Evolutionary conservation across 371 early-diverging fungal genomes (phyloP), one percentile per base, ranked within the genome.

Genomic region (Rhizopus arrhizus): DNA sequence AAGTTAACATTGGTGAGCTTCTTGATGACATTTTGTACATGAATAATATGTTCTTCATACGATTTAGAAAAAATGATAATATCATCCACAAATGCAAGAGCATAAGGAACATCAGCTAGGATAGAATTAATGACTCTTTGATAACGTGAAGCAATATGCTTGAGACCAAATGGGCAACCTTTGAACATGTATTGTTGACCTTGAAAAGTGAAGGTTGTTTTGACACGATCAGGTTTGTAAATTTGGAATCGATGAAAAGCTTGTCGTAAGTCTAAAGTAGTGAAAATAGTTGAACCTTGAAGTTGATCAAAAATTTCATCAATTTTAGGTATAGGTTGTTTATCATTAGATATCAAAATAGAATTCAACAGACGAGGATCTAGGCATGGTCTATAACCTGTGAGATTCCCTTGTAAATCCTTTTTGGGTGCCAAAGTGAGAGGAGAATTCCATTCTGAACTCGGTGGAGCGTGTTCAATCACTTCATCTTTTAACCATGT

Each of bases 131-230:
- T 38, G 1, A 2, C 38, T 11, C 38, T 38, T 11, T 7, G 7
- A 11, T 9, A 38, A 11, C 11, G 38, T 9, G 38, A 38, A 38
- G 9, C 38, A 7, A 38, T 9, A 38, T 38, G 38, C 11, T 38
- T 38, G 9, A 49, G 16, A 16, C 49, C 49, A 49, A 49, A 49
- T 29, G 51, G 51, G 10, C 28, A 12, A 3, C 13, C 33, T 32
- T 9, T 32, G 32, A 50, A 50, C 13, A 33, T 9, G 12, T 50
- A 50, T 15, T 50, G 51, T 13, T 34, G 4, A 28, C 10, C 5
- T 28, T 15, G 11, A 50, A 32, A 15, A 1, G 51, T 50, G 15
- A 50, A 50, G 12, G 51, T 33, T 7, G 51, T 50, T 50, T 50
- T 50, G 10, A 12, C 31, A 8, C 15, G 33, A 32, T 50, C 33